phyloP scores from a whole-genome alignment of 2,329 filamentous ascomycete species.

The Aspergillus oerlinghausenensis region DNA sequence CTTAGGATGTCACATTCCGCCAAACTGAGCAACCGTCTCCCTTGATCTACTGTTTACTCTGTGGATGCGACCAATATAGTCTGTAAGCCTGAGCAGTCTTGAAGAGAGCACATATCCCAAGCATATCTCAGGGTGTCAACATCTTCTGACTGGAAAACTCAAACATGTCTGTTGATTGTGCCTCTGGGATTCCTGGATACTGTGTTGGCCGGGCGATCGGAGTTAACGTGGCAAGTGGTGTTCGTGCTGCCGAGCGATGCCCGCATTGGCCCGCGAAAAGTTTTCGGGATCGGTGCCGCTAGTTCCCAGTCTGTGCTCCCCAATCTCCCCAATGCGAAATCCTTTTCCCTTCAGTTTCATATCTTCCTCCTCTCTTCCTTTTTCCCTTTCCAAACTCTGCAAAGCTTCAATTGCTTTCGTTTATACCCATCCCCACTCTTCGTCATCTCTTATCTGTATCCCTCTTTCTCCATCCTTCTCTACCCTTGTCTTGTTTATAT shows the following conservation, averaged over 20 bases:
- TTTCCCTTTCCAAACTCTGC: constrained; percentile 14
- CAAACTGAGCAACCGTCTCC: background rate
- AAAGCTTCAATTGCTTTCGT: constrained; percentile 17
- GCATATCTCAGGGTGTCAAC: too few relatives aligned
- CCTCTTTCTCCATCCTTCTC: constrained; percentile 10
- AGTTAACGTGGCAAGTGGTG: constrained; percentile 16
- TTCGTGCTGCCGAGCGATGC: constrained; percentile 7
- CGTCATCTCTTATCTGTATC: constrained; percentile 5
- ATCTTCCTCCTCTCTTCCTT: constrained; percentile 15
- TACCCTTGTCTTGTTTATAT: constrained; percentile 9
- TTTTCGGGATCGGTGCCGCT: constrained; percentile 26
- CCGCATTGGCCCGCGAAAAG: constrained; percentile 29
- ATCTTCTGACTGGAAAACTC: background rate
- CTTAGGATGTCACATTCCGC: background rate
- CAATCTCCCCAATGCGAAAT: background rate
- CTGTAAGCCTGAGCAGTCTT: background rate
- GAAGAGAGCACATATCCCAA: background rate
- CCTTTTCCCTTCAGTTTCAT: constrained; percentile 23
- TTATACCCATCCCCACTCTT: background rate
- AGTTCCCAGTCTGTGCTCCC: constrained; percentile 9
- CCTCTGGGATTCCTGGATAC: background rate
- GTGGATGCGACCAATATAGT: background rate
- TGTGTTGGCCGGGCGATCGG: constrained; percentile 18
- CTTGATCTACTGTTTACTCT: background rate
- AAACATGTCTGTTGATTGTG: background rate